phyloP scores from a whole-genome alignment of 2,329 filamentous ascomycete species.

The Penicillium thymicola region DNA sequence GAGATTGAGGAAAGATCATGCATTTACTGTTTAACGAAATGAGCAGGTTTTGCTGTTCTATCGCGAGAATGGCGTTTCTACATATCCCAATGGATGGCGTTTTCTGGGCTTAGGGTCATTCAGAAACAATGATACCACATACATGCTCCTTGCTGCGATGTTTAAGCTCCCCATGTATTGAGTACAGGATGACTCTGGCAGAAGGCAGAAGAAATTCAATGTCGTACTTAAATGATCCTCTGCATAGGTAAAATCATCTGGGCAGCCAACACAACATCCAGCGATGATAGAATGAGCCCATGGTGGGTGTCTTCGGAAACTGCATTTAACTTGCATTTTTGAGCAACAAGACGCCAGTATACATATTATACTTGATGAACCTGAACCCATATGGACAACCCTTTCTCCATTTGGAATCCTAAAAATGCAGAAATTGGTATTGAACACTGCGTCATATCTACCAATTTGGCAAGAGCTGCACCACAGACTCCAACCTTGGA shows the following conservation, averaged over 20 bases:
- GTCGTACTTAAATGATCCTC: not conserved
- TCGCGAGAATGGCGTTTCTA: constrained; percentile 30
- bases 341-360: not conserved
- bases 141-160: not conserved
- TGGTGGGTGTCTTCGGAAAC: not conserved
- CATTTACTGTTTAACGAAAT: constrained; percentile 16
- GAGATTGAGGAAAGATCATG: constrained; percentile 6
- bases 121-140: not conserved
- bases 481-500: too few species aligned
- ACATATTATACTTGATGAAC: not conserved
- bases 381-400: not conserved
- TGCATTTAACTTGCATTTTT: not conserved
- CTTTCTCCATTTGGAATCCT: not conserved
- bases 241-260: not conserved
- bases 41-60: constrained; percentile 15
- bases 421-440: not conserved
- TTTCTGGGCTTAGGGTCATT: constrained; percentile 9
- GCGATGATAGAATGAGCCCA: not conserved
- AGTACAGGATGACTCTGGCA: not conserved
- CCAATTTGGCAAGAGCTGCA: not conserved
- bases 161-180: not conserved
- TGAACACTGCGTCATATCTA: not conserved
- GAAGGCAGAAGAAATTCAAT: not conserved
- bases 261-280: not conserved
- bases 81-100: constrained; percentile 20